A percentile compares a stretch with the other conserved stretches of the same genome.
Evolutionary conservation across 768 basidiomycete species (phyloP).

Genomic region (Leccinum longicurvipes): DNA sequence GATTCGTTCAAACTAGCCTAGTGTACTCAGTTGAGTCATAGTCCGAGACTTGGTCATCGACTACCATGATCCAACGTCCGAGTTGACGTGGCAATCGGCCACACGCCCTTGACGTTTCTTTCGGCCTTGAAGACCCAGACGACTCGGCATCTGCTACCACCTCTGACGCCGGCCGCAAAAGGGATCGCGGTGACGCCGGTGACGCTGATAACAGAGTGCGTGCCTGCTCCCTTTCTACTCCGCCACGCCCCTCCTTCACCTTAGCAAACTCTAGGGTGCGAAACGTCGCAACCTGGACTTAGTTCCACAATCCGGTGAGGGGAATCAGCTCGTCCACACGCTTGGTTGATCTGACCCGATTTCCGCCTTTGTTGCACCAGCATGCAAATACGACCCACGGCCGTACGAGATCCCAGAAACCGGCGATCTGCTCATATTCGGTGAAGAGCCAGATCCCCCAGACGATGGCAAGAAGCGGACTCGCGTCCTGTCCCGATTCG

Average conservation of each 20-base stretch:
- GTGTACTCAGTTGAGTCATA: not conserved
- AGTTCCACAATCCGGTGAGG: constrained; percentile 15
- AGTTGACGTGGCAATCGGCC: constrained; percentile 38
- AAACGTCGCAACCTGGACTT: constrained; percentile 30
- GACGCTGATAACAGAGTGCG: constrained; percentile 17
- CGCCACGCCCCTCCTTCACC: not conserved
- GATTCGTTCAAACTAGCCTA: not conserved
- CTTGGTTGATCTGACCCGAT: not conserved
- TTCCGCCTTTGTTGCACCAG: constrained; percentile 22
- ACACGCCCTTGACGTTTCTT: constrained; percentile 54
- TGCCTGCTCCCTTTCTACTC: not conserved
- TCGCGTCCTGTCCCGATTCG: constrained; percentile 56
- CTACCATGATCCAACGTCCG: constrained; percentile 4
- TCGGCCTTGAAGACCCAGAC: constrained; percentile 38
- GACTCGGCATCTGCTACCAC: constrained; percentile 19
- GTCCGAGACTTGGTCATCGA: not conserved
- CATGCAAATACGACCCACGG: constrained; percentile 36
- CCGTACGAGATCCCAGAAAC: constrained; percentile 36
- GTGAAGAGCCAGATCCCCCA: constrained; percentile 38
- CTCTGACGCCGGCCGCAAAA: constrained; percentile 30
- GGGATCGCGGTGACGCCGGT: constrained; percentile 14
- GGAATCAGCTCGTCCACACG: not conserved
- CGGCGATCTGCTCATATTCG: constrained; percentile 34
- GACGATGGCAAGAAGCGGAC: constrained; percentile 47
- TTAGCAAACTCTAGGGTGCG: constrained; percentile 7